phyloP scores from a whole-genome alignment of 139 green algal species.

The Ulvella scutata region DNA sequence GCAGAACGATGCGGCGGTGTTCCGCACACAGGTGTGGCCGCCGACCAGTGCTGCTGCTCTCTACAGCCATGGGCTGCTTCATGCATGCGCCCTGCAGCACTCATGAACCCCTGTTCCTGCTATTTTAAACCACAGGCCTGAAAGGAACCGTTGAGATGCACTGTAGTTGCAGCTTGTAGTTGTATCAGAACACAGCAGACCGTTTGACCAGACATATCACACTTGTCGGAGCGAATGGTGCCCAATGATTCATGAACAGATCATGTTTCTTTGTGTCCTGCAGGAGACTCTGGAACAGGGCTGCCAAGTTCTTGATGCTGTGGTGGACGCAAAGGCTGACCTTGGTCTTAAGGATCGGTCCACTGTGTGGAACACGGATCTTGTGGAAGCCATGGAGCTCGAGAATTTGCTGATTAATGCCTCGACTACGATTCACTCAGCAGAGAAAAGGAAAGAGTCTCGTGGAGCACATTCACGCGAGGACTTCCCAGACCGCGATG shows the following conservation, averaged over 20 bases:
- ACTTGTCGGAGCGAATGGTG: too few relatives aligned
- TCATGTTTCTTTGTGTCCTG: neutral
- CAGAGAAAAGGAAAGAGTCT: slow-evolving; percentile 51
- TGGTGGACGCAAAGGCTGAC: slow-evolving; percentile 14
- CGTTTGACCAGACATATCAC: too few relatives aligned
- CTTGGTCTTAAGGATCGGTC: slow-evolving; percentile 28
- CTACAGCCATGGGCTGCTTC: too few relatives aligned
- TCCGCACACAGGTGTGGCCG: slow-evolving; percentile 57
- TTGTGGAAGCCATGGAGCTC: slow-evolving; percentile 94
- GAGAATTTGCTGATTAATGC: slow-evolving; percentile 96
- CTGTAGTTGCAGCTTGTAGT: too few relatives aligned
- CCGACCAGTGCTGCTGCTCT: too few relatives aligned
- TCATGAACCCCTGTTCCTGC: too few relatives aligned
- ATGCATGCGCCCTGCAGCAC: too few relatives aligned
- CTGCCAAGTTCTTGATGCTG: slow-evolving; percentile 65
- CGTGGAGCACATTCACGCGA: slow-evolving; percentile 91
- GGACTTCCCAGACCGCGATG: slow-evolving; percentile 83
- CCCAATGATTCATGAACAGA: too few relatives aligned
- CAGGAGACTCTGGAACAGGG: slow-evolving; percentile 77
- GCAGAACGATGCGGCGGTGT: slow-evolving; percentile 93
- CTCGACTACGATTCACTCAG: slow-evolving; percentile 61
- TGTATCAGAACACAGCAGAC: too few relatives aligned
- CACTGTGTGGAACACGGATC: slow-evolving; percentile 88
- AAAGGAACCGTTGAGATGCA: too few relatives aligned
- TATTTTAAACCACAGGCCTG: too few relatives aligned